Percentiles rank a stretch among this genome's conserved stretches.
phyloP scores from a whole-genome alignment of 2,329 filamentous ascomycete genomes.

The Hypoxylon sp. region DNA sequence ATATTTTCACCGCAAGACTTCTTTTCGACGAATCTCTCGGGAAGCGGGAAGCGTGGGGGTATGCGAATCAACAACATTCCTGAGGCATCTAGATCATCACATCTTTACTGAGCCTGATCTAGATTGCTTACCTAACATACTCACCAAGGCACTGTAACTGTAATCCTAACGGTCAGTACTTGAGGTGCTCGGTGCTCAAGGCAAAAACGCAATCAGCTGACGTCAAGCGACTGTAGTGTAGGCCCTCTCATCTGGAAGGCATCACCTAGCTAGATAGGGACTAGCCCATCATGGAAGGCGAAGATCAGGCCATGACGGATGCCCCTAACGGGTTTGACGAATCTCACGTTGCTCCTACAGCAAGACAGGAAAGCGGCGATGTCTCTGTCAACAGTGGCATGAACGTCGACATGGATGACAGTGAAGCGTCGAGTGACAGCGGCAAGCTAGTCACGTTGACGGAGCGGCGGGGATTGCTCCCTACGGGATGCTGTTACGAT shows the following conservation, averaged over 20 bases:
- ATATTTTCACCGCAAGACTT: background rate
- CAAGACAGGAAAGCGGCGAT: constrained; percentile 37
- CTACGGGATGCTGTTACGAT: constrained; percentile 89
- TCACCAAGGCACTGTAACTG: constrained; percentile 5
- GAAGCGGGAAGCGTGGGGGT: constrained; percentile 22
- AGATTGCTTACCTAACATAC: background rate
- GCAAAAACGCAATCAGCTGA: constrained; percentile 10
- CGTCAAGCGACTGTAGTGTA: background rate
- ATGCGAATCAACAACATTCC: constrained; percentile 28
- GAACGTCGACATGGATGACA: constrained; percentile 54
- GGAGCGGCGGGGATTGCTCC: constrained; percentile 65
- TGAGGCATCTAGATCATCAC: constrained; percentile 22
- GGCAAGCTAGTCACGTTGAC: constrained; percentile 57
- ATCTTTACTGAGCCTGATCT: constrained; percentile 8
- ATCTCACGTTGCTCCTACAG: constrained; percentile 50
- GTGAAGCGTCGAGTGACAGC: constrained; percentile 51
- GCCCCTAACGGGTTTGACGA: constrained; percentile 56
- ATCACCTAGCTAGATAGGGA: background rate
- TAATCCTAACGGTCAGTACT: background rate
- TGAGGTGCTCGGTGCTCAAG: background rate
- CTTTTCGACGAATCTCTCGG: constrained; percentile 5
- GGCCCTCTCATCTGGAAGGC: background rate
- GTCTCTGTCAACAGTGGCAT: constrained; percentile 53
- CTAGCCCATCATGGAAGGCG: constrained; percentile 56
- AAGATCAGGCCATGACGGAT: constrained; percentile 61